A percentile compares a stretch with the other conserved stretches of the same genome.
These are phyloP conservation scores for Leccinum incarnatum DNA, from an alignment of 768 basidiomycete species.

Conservation along the genomic window DNA sequence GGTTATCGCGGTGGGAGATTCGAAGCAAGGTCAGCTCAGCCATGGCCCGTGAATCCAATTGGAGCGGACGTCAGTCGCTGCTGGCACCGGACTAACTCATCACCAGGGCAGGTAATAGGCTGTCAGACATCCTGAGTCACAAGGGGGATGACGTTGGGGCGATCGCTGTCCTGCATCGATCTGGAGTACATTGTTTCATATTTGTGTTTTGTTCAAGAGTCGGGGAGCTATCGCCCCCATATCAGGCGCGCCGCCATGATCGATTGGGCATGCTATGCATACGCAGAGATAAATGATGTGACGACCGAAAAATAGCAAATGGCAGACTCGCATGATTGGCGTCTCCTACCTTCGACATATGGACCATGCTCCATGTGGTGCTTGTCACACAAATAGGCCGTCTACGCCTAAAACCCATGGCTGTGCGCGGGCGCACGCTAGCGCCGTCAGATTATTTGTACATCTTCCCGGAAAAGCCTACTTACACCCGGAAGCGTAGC, in stretches of 20 bases:
- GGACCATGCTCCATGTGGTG: background rate
- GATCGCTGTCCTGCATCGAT: constrained; percentile 4
- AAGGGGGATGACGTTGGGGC: background rate
- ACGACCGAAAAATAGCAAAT: background rate
- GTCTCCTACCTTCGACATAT: background rate
- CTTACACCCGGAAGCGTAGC: background rate
- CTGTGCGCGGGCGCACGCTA: background rate
- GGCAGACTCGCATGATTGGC: background rate
- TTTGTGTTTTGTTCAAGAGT: background rate
- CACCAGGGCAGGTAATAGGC: background rate
- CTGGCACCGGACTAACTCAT: background rate
- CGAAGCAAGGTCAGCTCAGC: background rate
- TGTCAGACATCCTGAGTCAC: background rate
- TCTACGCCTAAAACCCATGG: background rate
- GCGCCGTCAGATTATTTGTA: background rate
- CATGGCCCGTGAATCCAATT: background rate
- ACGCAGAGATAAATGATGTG: background rate
- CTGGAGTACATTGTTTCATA: background rate
- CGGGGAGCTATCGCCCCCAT: background rate
- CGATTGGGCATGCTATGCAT: background rate
- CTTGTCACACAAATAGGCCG: background rate
- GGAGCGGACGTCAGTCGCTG: background rate
- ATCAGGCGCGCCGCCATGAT: background rate
- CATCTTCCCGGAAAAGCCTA: background rate
- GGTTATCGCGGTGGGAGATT: background rate